Conservation (phyloP, 2,329 filamentous ascomycete species). For the Sporothrix dimorphospora region DNA sequence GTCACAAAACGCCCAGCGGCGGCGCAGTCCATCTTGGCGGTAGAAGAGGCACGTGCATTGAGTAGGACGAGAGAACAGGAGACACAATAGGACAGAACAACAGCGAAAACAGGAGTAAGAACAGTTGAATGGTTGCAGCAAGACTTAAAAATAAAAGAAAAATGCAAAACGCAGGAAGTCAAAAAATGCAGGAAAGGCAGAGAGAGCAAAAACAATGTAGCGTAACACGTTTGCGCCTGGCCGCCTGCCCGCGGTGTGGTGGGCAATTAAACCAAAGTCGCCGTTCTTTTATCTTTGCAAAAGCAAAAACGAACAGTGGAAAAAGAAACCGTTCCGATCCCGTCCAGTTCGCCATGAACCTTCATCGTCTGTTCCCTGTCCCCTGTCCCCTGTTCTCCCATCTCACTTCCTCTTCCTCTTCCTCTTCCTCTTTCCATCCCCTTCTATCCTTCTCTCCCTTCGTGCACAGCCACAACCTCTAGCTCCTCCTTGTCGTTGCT, state of each 20-base stretch:
- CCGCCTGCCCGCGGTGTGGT: not conserved
- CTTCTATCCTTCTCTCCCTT: not conserved
- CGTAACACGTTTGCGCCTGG: conserved; percentile 15
- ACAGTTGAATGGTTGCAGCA: not conserved
- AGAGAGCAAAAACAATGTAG: not conserved
- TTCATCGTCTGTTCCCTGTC: not conserved
- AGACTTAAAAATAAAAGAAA: not conserved
- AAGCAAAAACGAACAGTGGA: not conserved
- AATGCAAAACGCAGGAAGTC: not conserved
- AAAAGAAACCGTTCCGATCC: not conserved
- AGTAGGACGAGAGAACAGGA: not conserved
- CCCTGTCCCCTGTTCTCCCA: not conserved
- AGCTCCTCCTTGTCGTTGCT: not conserved
- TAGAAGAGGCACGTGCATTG: conserved; percentile 3
- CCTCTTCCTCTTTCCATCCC: not conserved
- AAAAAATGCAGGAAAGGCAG: not conserved
- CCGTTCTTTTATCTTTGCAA: not conserved
- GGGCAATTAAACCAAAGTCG: not conserved
- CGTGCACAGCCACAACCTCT: not conserved
- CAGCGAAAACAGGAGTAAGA: too few species aligned
- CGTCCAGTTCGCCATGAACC: not conserved
- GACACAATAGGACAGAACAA: not conserved
- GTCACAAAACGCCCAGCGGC: not conserved
- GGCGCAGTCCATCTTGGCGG: conserved; percentile 4
- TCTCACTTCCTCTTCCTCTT: not conserved